Evolutionary conservation across 495 filamentous ascomycete species (phyloP).

Genomic region (Aspergillus avenaceus): DNA sequence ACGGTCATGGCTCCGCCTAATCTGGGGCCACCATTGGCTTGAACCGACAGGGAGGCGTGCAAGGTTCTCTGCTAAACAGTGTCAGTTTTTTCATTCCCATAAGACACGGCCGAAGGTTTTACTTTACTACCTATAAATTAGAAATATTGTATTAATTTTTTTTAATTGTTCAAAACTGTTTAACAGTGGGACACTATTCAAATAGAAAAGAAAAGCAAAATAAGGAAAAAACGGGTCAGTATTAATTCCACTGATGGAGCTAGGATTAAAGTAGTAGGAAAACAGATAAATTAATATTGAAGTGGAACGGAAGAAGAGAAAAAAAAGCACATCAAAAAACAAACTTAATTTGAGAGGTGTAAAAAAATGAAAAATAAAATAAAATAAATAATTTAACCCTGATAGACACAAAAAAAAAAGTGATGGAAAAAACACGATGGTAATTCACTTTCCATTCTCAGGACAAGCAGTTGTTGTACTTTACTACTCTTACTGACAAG

Average conservation of each 20-base stretch:
- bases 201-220: neutral
- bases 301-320: slow-evolving; percentile 2
- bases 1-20: slow-evolving; percentile 1
- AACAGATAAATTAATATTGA: neutral
- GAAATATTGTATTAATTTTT: too few species aligned
- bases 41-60: slow-evolving; percentile 12
- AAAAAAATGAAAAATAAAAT: slow-evolving; percentile 2
- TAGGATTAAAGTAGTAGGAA: neutral
- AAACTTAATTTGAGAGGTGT: neutral
- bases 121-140: neutral
- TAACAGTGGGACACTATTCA: too few species aligned
- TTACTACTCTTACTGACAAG: too few species aligned
- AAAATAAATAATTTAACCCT: slow-evolving; percentile 6
- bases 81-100: slow-evolving; percentile 13
- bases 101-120: slow-evolving; percentile 16
- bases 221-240: neutral
- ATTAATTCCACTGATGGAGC: neutral
- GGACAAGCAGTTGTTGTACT: neutral
- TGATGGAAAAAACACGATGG: slow-evolving; percentile 1
- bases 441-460: neutral
- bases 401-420: neutral
- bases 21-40: slow-evolving; percentile 8
- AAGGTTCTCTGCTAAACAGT: slow-evolving; percentile 11
- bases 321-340: slow-evolving; percentile 1
- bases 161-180: too few species aligned